These are phyloP conservation scores for Globisporangium cederbergense DNA, from an alignment of 352 stramenopile genomes.

Conservation along the genomic window DNA sequence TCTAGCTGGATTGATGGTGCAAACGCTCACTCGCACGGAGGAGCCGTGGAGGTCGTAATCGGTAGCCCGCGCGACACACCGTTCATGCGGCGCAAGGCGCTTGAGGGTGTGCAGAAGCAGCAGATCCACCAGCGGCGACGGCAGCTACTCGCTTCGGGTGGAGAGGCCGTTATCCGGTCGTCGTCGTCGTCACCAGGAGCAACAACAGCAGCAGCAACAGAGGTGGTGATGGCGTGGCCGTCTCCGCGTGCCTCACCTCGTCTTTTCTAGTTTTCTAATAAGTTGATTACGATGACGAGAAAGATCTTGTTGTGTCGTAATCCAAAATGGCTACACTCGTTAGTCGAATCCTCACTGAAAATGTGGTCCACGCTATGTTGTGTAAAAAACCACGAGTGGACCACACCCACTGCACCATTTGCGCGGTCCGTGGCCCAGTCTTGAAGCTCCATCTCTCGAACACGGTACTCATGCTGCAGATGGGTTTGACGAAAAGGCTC, in stretches of 20 bases:
- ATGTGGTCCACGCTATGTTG: no score
- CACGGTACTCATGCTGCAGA: no score
- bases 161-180: constrained; percentile 37
- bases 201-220: background rate
- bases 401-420: no score
- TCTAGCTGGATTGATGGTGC: background rate
- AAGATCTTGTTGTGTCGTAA: background rate
- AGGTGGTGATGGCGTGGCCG: constrained; percentile 1
- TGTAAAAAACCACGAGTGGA: no score
- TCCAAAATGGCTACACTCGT: background rate
- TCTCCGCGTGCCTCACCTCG: background rate
- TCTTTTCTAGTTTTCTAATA: background rate
- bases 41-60: constrained; percentile 38
- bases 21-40: constrained; percentile 2
- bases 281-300: background rate
- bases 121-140: constrained; percentile 29
- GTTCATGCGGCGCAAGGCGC: constrained; percentile 64
- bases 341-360: background rate
- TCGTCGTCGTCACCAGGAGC: background rate
- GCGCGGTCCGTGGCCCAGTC: no score
- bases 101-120: constrained; percentile 41
- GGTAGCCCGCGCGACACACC: constrained; percentile 67
- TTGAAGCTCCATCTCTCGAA: no score
- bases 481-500: no score
- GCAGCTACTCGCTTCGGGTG: constrained; percentile 36